These are phyloP conservation scores for Acanthamoeba divionensis DNA, from an alignment of 208 protist genomes.

Conservation along the genomic window DNA sequence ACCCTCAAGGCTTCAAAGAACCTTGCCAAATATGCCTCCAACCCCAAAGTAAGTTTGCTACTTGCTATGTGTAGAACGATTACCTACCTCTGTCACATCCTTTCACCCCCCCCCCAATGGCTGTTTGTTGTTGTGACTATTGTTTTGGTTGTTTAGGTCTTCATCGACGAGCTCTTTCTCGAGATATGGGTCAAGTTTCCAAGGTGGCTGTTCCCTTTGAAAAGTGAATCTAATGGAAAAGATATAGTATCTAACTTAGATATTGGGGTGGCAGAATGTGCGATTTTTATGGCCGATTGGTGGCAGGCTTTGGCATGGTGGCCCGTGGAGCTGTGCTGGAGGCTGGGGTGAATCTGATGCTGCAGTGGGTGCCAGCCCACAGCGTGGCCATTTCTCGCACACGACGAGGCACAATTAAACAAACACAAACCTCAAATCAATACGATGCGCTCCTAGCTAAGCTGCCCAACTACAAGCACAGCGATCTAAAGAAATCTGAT, in stretches of 20 bases:
- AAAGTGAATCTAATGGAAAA: no score
- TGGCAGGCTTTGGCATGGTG: background rate
- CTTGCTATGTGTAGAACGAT: background rate
- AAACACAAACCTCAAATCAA: background rate
- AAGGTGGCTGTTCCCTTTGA: background rate
- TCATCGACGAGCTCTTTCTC: background rate
- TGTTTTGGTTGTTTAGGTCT: background rate
- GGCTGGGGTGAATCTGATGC: background rate
- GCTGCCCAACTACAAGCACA: background rate
- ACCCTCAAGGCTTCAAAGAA: background rate
- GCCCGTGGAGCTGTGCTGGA: background rate
- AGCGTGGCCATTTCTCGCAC: background rate
- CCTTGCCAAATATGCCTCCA: background rate
- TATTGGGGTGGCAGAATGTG: background rate
- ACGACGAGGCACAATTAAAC: background rate
- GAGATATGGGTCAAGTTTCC: background rate
- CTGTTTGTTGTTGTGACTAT: background rate
- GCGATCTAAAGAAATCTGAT: background rate
- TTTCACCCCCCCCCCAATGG: background rate
- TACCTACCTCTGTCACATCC: background rate
- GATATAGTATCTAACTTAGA: no score
- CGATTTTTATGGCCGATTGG: background rate
- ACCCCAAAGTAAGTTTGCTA: background rate
- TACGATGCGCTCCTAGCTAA: background rate
- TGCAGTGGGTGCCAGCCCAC: background rate